Percentiles rank a stretch among this genome's conserved stretches.
These are phyloP conservation scores for Colletotrichum sp. DNA, from an alignment of 2,329 filamentous ascomycete species.

Conservation along the genomic window DNA sequence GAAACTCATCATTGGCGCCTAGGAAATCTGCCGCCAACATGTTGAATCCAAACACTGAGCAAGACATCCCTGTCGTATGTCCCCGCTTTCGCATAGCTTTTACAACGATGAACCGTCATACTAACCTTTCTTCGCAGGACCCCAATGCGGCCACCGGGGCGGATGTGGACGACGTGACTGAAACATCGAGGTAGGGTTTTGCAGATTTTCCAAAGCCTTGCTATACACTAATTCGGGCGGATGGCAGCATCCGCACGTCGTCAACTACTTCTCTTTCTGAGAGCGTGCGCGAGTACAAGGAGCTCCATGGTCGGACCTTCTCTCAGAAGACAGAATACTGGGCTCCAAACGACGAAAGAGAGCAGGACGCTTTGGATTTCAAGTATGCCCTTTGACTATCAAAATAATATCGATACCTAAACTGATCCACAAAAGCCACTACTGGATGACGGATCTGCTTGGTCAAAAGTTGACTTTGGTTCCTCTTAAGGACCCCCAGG, in stretches of 20 bases:
- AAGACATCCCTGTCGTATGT: not conserved
- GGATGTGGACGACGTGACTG: not conserved
- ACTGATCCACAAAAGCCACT: not conserved
- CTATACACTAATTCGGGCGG: not conserved
- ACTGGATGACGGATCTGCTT: not conserved
- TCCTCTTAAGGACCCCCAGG: too few species aligned
- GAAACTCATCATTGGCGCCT: not conserved
- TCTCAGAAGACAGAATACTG: slow-evolving; percentile 4
- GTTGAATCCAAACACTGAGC: not conserved
- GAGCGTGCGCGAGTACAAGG: slow-evolving; percentile 1
- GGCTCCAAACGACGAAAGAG: not conserved
- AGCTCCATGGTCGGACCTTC: slow-evolving; percentile 9
- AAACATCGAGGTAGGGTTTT: not conserved
- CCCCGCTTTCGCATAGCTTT: not conserved
- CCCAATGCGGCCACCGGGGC: not conserved
- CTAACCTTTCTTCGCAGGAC: not conserved
- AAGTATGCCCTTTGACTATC: not conserved
- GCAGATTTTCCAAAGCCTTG: not conserved
- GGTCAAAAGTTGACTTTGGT: not conserved
- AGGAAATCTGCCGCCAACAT: not conserved
- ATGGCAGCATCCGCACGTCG: not conserved
- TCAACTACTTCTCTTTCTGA: not conserved
- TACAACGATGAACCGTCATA: not conserved
- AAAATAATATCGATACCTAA: not conserved
- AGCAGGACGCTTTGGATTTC: slow-evolving; percentile 5